phyloP scores from a whole-genome alignment of 1,284 basidiomycete species.

The Pseudozyma pruni region DNA sequence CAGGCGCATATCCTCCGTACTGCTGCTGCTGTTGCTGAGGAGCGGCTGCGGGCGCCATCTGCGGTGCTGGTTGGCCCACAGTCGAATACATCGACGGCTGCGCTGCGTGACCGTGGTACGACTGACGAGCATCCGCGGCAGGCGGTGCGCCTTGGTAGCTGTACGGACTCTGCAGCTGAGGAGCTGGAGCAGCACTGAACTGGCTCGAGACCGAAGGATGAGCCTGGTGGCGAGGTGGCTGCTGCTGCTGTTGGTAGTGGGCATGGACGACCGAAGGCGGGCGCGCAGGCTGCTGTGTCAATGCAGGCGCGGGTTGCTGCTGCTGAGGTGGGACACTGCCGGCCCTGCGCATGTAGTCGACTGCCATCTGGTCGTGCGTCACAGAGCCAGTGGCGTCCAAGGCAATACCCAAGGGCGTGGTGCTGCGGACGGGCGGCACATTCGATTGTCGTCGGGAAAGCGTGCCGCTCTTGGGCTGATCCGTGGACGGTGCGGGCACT shows the following conservation, averaged over 20 bases:
- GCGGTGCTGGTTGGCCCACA: constrained; percentile 26
- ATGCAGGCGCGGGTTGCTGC: constrained; percentile 24
- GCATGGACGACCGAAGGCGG: constrained; percentile 45
- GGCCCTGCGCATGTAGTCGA: constrained; percentile 69
- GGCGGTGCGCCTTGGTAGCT: constrained; percentile 29
- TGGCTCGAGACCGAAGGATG: constrained; percentile 54
- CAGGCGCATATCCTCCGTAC: constrained; percentile 25
- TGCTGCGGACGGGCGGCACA: constrained; percentile 56
- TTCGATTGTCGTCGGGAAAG: constrained; percentile 38
- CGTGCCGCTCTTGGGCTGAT: constrained; percentile 40
- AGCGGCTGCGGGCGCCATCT: constrained; percentile 16
- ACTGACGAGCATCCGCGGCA: constrained; percentile 12
- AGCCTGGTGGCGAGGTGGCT: constrained; percentile 42
- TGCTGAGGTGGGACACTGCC: constrained; percentile 75
- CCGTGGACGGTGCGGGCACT: constrained; percentile 15
- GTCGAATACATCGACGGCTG: constrained; percentile 44
- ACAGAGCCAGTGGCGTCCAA: constrained; percentile 82
- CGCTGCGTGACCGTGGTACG: constrained; percentile 33
- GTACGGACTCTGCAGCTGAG: constrained; percentile 33
- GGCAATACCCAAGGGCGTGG: constrained; percentile 76
- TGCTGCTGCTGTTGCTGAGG: constrained; percentile 29
- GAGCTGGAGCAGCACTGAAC: constrained; percentile 44
- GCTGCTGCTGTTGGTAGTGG: constrained; percentile 30
- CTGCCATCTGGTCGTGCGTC: constrained; percentile 81
- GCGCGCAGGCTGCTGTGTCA: constrained; percentile 29